Conservation (phyloP, 176 grass and related monocot genomes). For the Ampelocalamus luodianensis region DNA sequence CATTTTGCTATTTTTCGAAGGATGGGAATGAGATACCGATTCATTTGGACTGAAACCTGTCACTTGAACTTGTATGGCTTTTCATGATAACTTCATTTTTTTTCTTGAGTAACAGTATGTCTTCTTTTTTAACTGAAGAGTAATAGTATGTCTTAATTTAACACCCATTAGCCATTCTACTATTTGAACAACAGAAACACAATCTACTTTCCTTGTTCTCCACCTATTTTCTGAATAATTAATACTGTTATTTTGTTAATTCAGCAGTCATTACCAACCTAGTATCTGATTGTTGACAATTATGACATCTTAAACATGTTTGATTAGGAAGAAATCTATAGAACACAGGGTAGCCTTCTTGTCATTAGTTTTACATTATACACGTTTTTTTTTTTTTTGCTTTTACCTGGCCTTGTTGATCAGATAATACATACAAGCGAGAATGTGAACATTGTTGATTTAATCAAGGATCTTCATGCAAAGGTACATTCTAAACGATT, state of each 20-base stretch:
- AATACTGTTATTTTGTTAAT: slow-evolving; percentile 22
- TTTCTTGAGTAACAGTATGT: no score
- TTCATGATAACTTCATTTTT: no score
- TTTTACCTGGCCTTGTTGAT: slow-evolving; percentile 81
- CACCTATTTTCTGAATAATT: slow-evolving; percentile 18
- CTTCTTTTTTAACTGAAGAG: neutral
- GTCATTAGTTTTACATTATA: slow-evolving; percentile 12
- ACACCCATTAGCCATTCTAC: neutral
- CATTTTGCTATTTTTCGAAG: no score
- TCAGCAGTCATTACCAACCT: neutral
- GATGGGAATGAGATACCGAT: no score
- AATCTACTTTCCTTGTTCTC: slow-evolving; percentile 2
- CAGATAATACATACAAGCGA: slow-evolving; percentile 91
- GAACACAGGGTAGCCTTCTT: neutral
- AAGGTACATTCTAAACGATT: slow-evolving; percentile 61
- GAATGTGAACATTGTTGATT: slow-evolving; percentile 70
- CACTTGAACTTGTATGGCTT: no score
- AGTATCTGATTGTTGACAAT: slow-evolving; percentile 7
- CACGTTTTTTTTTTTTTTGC: slow-evolving; percentile 18
- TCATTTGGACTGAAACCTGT: no score
- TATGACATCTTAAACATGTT: neutral
- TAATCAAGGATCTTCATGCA: slow-evolving; percentile 86
- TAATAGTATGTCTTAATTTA: slow-evolving; percentile 22
- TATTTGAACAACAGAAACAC: slow-evolving; percentile 3
- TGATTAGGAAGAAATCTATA: slow-evolving; percentile 2